These are phyloP conservation scores for Tetrapisispora namnaoensis DNA, from an alignment of 805 yeast genomes.

Conservation along the genomic window DNA sequence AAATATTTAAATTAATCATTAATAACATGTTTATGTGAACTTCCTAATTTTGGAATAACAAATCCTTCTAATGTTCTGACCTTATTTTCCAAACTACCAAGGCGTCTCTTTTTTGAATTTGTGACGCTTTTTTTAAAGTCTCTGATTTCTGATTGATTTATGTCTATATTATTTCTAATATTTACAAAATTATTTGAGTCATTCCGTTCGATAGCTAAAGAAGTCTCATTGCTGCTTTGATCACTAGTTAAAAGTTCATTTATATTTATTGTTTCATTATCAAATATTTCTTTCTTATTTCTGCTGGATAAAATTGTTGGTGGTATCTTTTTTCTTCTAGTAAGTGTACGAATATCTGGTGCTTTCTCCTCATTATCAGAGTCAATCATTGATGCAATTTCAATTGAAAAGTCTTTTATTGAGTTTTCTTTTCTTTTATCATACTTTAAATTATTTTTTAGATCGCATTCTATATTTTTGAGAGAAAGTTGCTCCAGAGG, in stretches of 20 bases:
- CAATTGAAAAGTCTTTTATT: constrained; percentile 5
- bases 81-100: constrained; percentile 1
- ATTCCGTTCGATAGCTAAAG: neutral
- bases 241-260: constrained; percentile 37
- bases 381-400: constrained; percentile 4
- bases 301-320: constrained; percentile 12
- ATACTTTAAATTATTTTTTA: neutral
- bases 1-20: neutral
- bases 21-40: neutral
- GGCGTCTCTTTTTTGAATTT: neutral
- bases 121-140: neutral
- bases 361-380: constrained; percentile 9
- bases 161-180: neutral
- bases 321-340: constrained; percentile 8
- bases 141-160: too few species aligned
- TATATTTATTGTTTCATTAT: constrained; percentile 47
- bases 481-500: constrained; percentile 4
- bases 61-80: constrained; percentile 2
- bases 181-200: neutral
- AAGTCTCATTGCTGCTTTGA: constrained; percentile 10
- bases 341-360: neutral
- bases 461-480: neutral
- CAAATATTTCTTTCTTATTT: constrained; percentile 15
- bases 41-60: neutral
- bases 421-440: neutral